Base-by-base conservation (phyloP, 495 filamentous ascomycete genomes). In the Hypoxylon perforatum region DNA sequence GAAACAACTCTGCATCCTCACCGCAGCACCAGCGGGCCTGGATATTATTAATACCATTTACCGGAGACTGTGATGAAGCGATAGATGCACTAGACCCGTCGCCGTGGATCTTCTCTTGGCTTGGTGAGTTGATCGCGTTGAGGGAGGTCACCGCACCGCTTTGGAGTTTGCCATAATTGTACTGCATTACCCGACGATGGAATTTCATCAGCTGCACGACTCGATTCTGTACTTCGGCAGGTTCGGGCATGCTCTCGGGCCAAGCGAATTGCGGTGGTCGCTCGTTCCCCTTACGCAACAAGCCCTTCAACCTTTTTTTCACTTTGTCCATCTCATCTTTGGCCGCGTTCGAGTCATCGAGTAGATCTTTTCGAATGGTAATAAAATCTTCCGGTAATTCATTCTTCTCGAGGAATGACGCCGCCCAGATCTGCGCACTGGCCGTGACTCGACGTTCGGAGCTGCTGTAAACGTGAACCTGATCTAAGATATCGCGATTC, bases 301-400 rank as follows among this genome's bases (percentile, higher is more conserved):
- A 82, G 1, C 90, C 86, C 78, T 99, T 99, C 4, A 99, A 82
- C 86, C 96, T 97, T 85, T 97, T 98, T 83, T 99, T 99, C 46
- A 99, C 95, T 75, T 96, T 97, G 77, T 99, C 95, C 94, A 97
- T 99, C 69, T 96, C 94, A 77, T 98, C 96, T 76, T 99, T 99
- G 53, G 95, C 95, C n/a, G 95, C 95, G 78, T 99, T 99, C 1
- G 93, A 97, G 73, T 99, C 95, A 75, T 99, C 95, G 6, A 99
- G 82, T 1, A 99, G 83, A 75, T 98, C 93, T 75, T 99, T 99
- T 42, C 95, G 87, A 58, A 98, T 86, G 49, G 88, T 89, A 65
- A 97, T 94, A 55, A 88, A 91, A 55, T 95, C 90, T 41, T 91
- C 86, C 0, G 91, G 87, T 14, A 97, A 77, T 42, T 97, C 90